phyloP scores from a whole-genome alignment of 2,329 filamentous ascomycete genomes.

The Arthroderma sp. region DNA sequence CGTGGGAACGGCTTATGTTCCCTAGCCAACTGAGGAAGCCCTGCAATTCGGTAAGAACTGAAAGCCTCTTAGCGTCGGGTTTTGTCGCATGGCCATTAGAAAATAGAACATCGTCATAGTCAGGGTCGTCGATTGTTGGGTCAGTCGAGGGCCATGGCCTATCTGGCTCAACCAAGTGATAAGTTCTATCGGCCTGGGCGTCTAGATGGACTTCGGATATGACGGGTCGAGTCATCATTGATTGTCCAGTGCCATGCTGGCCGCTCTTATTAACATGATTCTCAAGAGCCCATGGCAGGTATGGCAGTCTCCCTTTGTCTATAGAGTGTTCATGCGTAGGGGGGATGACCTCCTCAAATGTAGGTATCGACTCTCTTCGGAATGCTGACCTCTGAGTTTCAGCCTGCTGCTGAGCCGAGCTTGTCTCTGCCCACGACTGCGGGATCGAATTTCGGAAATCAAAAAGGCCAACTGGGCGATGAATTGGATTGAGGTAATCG shows the following conservation, averaged over 20 bases:
- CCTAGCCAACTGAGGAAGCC: slow-evolving; percentile 28
- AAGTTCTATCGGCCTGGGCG: slow-evolving; percentile 23
- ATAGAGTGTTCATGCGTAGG: slow-evolving; percentile 14
- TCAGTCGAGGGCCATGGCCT: background rate
- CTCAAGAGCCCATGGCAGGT: slow-evolving; percentile 21
- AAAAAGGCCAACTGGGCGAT: slow-evolving; percentile 18
- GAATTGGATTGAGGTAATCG: slow-evolving; percentile 27
- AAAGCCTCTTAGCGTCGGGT: slow-evolving; percentile 9
- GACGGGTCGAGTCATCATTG: slow-evolving; percentile 27
- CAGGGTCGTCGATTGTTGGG: background rate
- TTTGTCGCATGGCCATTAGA: background rate
- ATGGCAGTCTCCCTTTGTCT: slow-evolving; percentile 2
- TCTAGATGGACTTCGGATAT: slow-evolving; percentile 31
- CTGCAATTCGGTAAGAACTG: slow-evolving; percentile 22
- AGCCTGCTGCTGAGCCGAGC: slow-evolving; percentile 8
- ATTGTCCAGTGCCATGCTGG: slow-evolving; percentile 9
- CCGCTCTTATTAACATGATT: slow-evolving; percentile 13
- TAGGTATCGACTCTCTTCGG: background rate
- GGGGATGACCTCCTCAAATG: background rate
- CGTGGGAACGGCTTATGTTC: slow-evolving; percentile 16
- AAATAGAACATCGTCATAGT: background rate
- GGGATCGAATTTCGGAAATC: slow-evolving; percentile 15
- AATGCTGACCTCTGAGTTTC: background rate
- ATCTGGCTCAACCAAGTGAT: slow-evolving; percentile 5
- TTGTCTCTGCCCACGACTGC: slow-evolving; percentile 15